Conservation (phyloP, 371 early-diverging fungal genomes). For the Mucor mucedo region DNA sequence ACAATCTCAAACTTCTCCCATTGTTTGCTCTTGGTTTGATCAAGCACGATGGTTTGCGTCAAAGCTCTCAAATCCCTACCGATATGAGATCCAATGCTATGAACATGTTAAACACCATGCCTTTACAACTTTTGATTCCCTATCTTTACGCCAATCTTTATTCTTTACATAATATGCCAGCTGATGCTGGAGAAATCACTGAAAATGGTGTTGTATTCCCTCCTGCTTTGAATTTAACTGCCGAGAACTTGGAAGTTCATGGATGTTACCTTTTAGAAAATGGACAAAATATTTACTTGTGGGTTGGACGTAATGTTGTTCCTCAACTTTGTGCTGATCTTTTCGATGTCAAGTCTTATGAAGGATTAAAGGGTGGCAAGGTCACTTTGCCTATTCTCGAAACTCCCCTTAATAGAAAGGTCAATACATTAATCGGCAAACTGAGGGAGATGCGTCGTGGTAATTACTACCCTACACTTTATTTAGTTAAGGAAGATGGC, state of each 20-base stretch:
- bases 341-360: slow-evolving; percentile 67
- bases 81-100: slow-evolving; percentile 76
- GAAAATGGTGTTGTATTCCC: slow-evolving; percentile 70
- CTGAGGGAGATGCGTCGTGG: slow-evolving; percentile 64
- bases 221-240: slow-evolving; percentile 78
- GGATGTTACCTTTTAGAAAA: slow-evolving; percentile 89
- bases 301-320: slow-evolving; percentile 83
- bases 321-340: slow-evolving; percentile 78
- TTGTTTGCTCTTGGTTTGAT: slow-evolving; percentile 82
- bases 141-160: slow-evolving; percentile 82
- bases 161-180: slow-evolving; percentile 83
- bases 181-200: slow-evolving; percentile 66
- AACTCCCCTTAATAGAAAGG: slow-evolving; percentile 60
- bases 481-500: slow-evolving; percentile 92
- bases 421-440: slow-evolving; percentile 63
- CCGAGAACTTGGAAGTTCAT: slow-evolving; percentile 83
- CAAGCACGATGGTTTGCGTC: slow-evolving; percentile 74
- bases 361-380: slow-evolving; percentile 67
- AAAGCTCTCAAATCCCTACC: slow-evolving; percentile 73
- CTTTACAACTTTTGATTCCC: slow-evolving; percentile 78
- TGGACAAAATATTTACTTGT: slow-evolving; percentile 84
- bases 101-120: slow-evolving; percentile 76
- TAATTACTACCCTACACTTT: slow-evolving; percentile 67
- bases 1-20: slow-evolving; percentile 87
- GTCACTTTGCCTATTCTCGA: slow-evolving; percentile 65